Percentiles rank a stretch among this genome's conserved stretches.
These are phyloP conservation scores for Lenwebbia sp. DNA, from an alignment of 345 rosid genomes.

Conservation along the genomic window DNA sequence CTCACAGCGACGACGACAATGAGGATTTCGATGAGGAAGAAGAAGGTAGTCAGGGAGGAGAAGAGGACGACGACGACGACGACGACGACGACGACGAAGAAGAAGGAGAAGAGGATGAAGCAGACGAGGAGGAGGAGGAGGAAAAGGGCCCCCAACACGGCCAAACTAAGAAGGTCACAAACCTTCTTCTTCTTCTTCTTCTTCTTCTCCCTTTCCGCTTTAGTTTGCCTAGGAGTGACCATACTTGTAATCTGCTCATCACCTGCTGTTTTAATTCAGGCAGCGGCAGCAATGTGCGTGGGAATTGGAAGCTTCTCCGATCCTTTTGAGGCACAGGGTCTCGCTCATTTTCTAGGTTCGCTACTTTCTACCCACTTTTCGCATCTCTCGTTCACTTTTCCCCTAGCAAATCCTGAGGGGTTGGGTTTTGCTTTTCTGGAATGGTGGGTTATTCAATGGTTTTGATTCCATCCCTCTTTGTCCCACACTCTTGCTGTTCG, in stretches of 20 bases:
- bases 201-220: background rate
- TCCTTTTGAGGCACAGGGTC: slow-evolving; percentile 92
- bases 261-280: slow-evolving; percentile 27
- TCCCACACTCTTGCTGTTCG: background rate
- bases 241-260: background rate
- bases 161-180: slow-evolving; percentile 67
- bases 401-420: background rate
- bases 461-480: background rate
- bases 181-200: background rate
- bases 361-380: background rate
- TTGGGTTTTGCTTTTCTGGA: background rate
- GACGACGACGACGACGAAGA: slow-evolving; percentile 23
- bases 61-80: slow-evolving; percentile 18
- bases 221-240: background rate
- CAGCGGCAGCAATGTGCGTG: slow-evolving; percentile 99
- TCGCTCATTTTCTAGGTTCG: slow-evolving; percentile 92
- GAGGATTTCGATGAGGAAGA: slow-evolving; percentile 7
- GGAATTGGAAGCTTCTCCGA: slow-evolving; percentile 96
- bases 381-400: background rate
- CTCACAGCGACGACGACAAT: background rate
- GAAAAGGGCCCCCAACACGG: slow-evolving; percentile 11
- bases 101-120: background rate
- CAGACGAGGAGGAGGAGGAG: slow-evolving; percentile 8
- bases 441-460: background rate
- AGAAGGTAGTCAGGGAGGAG: background rate